These are phyloP conservation scores for Heritiera fomes DNA, from an alignment of 345 rosid genomes.

Conservation along the genomic window DNA sequence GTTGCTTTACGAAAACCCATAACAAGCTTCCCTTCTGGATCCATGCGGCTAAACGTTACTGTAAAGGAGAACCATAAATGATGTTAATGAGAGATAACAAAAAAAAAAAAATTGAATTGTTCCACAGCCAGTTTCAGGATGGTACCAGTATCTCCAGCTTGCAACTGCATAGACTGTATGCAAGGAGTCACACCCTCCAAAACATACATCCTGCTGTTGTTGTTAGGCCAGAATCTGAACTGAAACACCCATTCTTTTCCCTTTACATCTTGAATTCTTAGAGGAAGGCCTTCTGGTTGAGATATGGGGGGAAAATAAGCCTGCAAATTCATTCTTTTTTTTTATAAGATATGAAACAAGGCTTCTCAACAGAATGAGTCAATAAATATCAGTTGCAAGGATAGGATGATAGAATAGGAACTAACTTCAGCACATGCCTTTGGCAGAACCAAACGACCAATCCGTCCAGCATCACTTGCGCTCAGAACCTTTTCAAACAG, in stretches of 20 bases:
- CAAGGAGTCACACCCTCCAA: constrained; percentile 99
- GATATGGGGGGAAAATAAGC: constrained; percentile 98
- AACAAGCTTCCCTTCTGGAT: constrained; percentile 96
- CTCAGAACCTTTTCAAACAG: constrained; percentile 96
- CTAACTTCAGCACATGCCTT: constrained; percentile 99
- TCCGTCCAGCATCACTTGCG: constrained; percentile 99
- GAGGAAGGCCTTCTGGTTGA: constrained; percentile 97
- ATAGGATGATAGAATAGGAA: constrained; percentile 26
- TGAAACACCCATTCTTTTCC: constrained; percentile 99
- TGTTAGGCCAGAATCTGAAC: constrained; percentile 99
- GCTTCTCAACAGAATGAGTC: not conserved
- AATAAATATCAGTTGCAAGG: constrained; percentile 11
- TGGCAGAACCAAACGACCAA: constrained; percentile 96
- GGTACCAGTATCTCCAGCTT: constrained; percentile 98
- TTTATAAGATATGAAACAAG: constrained; percentile 23
- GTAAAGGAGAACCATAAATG: constrained; percentile 28
- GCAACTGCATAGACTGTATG: constrained; percentile 99
- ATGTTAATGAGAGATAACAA: not conserved
- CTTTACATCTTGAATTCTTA: constrained; percentile 89
- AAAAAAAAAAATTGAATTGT: not conserved
- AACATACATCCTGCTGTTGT: constrained; percentile 99
- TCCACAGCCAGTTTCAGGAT: constrained; percentile 20
- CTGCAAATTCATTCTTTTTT: constrained; percentile 41
- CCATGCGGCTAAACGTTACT: constrained; percentile 98
- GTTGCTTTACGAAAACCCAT: constrained; percentile 99